Conservation (phyloP, 768 basidiomycete species). For the Russula lepida region DNA sequence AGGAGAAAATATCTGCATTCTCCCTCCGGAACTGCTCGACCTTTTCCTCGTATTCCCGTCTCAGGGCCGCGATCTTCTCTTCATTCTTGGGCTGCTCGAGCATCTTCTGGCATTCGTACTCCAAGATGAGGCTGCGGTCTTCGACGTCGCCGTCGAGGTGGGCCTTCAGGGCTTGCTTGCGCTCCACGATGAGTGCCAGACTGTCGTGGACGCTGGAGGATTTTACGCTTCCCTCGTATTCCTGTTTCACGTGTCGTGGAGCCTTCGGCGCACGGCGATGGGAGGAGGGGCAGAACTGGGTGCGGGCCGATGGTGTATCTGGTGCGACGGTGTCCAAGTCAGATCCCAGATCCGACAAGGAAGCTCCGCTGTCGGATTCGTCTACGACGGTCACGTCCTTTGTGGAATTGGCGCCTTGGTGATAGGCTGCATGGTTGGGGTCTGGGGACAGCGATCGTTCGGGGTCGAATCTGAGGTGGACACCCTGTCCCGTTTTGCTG, state of each 20-base stretch:
- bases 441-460: slow-evolving; percentile 1
- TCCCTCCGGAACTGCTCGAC: neutral
- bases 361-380: neutral
- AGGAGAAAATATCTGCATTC: neutral
- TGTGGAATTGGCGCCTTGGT: neutral
- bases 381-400: neutral
- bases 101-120: neutral
- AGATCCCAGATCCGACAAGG: neutral
- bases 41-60: neutral
- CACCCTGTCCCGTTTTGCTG: slow-evolving; percentile 1
- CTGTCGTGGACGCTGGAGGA: neutral
- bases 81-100: neutral
- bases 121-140: neutral
- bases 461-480: neutral
- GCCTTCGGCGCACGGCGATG: neutral
- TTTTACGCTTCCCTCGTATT: neutral
- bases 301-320: neutral
- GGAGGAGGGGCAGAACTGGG: neutral
- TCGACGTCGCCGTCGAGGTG: neutral
- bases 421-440: neutral
- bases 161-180: neutral
- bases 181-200: neutral
- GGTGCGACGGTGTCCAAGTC: neutral
- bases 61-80: neutral
- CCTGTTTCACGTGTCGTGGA: neutral